phyloP scores from a whole-genome alignment of 169 alveolate genomes.

The Cryptosporidium canis region DNA sequence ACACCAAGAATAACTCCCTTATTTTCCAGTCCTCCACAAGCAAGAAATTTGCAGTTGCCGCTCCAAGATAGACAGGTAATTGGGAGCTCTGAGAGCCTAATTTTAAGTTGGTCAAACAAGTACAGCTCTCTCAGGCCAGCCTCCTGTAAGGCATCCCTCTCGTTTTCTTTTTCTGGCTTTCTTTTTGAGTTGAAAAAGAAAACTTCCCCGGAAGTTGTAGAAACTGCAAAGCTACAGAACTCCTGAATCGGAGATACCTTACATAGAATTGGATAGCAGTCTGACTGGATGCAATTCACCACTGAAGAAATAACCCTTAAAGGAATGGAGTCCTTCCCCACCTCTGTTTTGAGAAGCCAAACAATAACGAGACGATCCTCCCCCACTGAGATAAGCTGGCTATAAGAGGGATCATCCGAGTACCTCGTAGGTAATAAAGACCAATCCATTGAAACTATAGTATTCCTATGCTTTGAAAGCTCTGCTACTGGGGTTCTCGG shows the following conservation, averaged over 20 bases:
- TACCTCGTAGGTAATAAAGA: neutral
- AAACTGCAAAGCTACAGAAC: conserved; percentile 31
- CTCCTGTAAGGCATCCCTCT: neutral
- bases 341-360: conserved; percentile 33
- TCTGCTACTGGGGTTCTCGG: neutral
- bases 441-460: conserved; percentile 45
- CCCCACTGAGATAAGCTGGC: conserved; percentile 45
- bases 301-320: neutral
- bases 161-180: neutral
- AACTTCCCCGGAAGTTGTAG: conserved; percentile 56
- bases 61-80: conserved; percentile 41
- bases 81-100: conserved; percentile 51
- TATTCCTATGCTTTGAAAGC: conserved; percentile 40
- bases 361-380: conserved; percentile 54
- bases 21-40: conserved; percentile 45
- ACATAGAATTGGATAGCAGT: conserved; percentile 32
- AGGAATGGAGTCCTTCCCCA: neutral
- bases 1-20: conserved; percentile 36
- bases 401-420: conserved; percentile 9
- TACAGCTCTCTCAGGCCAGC: neutral
- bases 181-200: conserved; percentile 15
- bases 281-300: conserved; percentile 10
- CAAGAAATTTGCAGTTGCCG: neutral
- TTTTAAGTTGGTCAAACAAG: conserved; percentile 42
- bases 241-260: neutral